These are phyloP conservation scores for Yarrowia phangngaensis DNA, from an alignment of 805 yeast species.

Conservation along the genomic window DNA sequence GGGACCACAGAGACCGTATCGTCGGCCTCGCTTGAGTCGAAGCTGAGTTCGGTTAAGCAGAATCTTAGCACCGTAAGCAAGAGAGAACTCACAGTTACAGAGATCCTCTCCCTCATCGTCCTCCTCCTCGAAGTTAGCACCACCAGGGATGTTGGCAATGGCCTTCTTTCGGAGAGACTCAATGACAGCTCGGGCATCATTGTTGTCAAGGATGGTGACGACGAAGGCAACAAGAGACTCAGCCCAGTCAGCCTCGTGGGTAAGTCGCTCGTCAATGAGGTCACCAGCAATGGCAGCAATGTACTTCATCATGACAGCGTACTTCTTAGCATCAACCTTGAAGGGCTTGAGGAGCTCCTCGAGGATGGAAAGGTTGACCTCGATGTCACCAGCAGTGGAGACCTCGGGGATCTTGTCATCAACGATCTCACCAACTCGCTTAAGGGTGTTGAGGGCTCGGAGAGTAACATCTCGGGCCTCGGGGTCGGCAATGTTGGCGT, in stretches of 20 bases:
- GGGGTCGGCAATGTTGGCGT: constrained; percentile 97
- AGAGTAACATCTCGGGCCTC: constrained; percentile 98
- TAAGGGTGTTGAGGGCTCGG: constrained; percentile 95
- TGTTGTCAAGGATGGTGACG: constrained; percentile 92
- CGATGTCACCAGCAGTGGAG: constrained; percentile 96
- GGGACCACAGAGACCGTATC: constrained; percentile 99
- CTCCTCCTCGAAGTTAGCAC: constrained; percentile 84
- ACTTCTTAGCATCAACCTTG: constrained; percentile 65
- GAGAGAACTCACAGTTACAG: constrained; percentile 99
- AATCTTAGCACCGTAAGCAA: constrained; percentile 99
- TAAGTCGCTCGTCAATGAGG: constrained; percentile 95
- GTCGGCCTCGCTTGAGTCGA: constrained; percentile 91
- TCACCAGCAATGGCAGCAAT: constrained; percentile 98
- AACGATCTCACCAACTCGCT: constrained; percentile 97
- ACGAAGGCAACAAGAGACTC: constrained; percentile 86
- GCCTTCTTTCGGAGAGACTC: constrained; percentile 95
- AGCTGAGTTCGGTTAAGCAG: constrained; percentile 98
- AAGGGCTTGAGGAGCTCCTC: constrained; percentile 63
- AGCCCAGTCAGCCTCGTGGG: constrained; percentile 89
- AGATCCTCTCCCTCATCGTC: constrained; percentile 99
- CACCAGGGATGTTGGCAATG: constrained; percentile 95
- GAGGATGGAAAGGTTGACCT: constrained; percentile 80
- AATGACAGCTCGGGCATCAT: constrained; percentile 81
- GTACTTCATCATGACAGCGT: constrained; percentile 71
- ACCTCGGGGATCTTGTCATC: constrained; percentile 92